A percentile compares a stretch with the other conserved stretches of the same genome.
Conservation (phyloP, 202 grass and related monocot species). For the Panicum virgatum region DNA sequence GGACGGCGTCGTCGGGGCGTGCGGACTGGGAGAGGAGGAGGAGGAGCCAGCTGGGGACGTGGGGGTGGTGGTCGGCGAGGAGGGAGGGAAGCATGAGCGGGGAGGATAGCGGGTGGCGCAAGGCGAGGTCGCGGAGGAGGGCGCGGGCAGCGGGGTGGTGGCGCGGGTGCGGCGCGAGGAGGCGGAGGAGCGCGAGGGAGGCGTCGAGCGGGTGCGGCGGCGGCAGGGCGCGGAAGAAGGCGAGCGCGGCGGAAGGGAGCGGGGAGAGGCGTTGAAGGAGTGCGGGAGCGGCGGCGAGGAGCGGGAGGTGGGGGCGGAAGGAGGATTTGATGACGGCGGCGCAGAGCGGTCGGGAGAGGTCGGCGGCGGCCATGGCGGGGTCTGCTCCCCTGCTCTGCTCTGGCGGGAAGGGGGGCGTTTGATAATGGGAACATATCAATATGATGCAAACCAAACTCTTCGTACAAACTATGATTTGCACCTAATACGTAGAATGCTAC, state of each 20-base stretch:
- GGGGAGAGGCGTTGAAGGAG: conserved; percentile 42
- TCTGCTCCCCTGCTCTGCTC: no score
- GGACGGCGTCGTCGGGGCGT: conserved; percentile 54
- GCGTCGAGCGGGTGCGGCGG: conserved; percentile 66
- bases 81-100: conserved; percentile 55
- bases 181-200: conserved; percentile 69
- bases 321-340: conserved; percentile 39
- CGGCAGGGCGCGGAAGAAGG: conserved; percentile 50
- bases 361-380: conserved; percentile 6
- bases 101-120: conserved; percentile 62
- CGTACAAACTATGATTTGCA: no score
- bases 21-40: conserved; percentile 48
- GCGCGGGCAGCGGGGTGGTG: conserved; percentile 41
- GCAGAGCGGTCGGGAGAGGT: conserved; percentile 31
- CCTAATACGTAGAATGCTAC: no score
- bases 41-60: conserved; percentile 70
- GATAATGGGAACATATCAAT: no score
- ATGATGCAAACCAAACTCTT: no score
- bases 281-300: conserved; percentile 7
- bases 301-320: conserved; percentile 11
- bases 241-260: conserved; percentile 39
- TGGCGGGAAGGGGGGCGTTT: no score
- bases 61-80: conserved; percentile 33
- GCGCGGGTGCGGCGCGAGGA: conserved; percentile 53
- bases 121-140: conserved; percentile 62